Conservation (phyloP, 164 flowering plant species). For the Magnolia sinica region DNA sequence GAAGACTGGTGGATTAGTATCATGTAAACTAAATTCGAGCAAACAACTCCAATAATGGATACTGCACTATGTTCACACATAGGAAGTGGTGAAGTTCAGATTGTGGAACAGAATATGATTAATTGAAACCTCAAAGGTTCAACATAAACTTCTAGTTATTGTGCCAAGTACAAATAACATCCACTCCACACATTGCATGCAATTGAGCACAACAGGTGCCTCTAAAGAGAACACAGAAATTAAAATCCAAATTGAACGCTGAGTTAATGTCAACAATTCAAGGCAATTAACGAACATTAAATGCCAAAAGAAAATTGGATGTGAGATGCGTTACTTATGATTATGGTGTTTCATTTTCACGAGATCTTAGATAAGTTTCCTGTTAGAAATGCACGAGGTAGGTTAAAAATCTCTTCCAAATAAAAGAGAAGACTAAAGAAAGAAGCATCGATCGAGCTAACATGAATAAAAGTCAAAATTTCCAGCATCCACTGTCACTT, state of each 20-base stretch:
- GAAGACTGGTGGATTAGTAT: not conserved
- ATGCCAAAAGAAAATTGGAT: too few species aligned
- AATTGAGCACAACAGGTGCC: not conserved
- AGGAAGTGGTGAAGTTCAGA: not conserved
- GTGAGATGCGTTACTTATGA: too few species aligned
- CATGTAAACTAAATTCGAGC: not conserved
- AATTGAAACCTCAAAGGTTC: not conserved
- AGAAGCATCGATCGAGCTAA: not conserved
- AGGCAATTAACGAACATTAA: too few species aligned
- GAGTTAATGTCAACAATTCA: not conserved
- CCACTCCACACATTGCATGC: not conserved
- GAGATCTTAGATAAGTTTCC: not conserved
- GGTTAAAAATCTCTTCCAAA: not conserved
- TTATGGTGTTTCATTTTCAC: not conserved
- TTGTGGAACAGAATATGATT: not conserved
- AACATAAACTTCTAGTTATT: too few species aligned
- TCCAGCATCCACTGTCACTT: not conserved
- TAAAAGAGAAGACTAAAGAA: not conserved
- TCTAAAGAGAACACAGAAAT: not conserved
- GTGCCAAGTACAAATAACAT: not conserved
- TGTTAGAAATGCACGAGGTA: not conserved
- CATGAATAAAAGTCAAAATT: not conserved
- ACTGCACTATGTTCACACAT: not conserved
- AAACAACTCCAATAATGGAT: not conserved
- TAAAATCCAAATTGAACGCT: not conserved